A percentile compares a stretch with the other conserved stretches of the same genome.
These are phyloP conservation scores for Penicillium dipodomyicola DNA, from an alignment of 495 filamentous ascomycete genomes.

Conservation along the genomic window DNA sequence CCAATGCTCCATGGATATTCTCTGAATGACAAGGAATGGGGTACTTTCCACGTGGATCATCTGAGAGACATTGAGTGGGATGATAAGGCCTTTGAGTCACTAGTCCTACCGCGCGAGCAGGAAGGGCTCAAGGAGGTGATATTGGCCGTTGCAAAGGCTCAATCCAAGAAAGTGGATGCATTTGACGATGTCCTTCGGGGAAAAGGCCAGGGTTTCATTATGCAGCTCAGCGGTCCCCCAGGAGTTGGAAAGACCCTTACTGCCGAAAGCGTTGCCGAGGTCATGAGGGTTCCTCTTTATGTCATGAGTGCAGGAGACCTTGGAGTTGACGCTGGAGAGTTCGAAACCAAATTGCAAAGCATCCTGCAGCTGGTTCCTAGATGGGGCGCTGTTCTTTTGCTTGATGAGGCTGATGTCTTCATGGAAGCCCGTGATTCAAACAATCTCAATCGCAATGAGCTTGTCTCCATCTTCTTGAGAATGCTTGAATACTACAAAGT, in stretches of 20 bases:
- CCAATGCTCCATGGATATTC: constrained; percentile 28
- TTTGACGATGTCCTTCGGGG: constrained; percentile 35
- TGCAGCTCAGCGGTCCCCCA: constrained; percentile 41
- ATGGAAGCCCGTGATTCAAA: constrained; percentile 37
- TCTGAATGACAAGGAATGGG: constrained; percentile 41
- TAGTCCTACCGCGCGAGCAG: constrained; percentile 45
- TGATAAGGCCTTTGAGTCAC: constrained; percentile 50
- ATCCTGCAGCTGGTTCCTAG: constrained; percentile 49
- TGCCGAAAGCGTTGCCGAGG: constrained; percentile 38
- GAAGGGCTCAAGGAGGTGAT: constrained; percentile 32
- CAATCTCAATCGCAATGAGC: constrained; percentile 40
- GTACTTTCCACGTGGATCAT: constrained; percentile 38
- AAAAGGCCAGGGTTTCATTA: constrained; percentile 38
- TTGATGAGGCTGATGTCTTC: constrained; percentile 51
- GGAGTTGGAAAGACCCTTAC: constrained; percentile 47
- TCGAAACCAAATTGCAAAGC: constrained; percentile 50
- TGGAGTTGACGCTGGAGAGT: constrained; percentile 44
- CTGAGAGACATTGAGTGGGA: constrained; percentile 51
- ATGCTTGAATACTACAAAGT: constrained; percentile 52
- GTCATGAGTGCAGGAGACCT: constrained; percentile 56
- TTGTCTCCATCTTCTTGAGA: constrained; percentile 52
- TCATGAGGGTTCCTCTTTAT: constrained; percentile 32
- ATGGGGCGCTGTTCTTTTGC: constrained; percentile 48
- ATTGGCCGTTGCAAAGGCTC: constrained; percentile 31
- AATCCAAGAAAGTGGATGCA: constrained; percentile 24